Percentiles rank a stretch among this genome's conserved stretches.
These are phyloP conservation scores for Cubamyces sp. DNA, from an alignment of 768 basidiomycete species.

Conservation along the genomic window DNA sequence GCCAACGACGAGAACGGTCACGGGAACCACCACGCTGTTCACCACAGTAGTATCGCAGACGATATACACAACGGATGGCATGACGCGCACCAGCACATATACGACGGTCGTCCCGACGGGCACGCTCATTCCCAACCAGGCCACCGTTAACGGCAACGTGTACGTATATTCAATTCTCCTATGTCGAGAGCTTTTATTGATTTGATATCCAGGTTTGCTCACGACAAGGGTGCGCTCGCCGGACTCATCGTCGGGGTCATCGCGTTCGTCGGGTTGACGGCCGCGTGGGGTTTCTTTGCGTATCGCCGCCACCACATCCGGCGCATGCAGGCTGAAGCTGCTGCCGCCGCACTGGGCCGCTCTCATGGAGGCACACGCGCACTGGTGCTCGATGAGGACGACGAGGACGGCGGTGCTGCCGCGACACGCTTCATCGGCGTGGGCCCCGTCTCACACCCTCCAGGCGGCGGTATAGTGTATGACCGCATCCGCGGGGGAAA, in stretches of 20 bases:
- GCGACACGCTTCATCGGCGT: conserved; percentile 18
- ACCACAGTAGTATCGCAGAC: conserved; percentile 24
- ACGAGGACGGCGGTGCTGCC: conserved; percentile 9
- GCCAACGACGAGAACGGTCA: conserved; percentile 1
- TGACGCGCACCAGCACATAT: conserved; percentile 16
- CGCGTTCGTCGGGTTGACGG: conserved; percentile 27
- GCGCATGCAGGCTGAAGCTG: conserved; percentile 24
- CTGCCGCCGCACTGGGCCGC: conserved; percentile 22
- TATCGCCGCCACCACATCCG: conserved; percentile 28
- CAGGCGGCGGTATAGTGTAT: conserved; percentile 3
- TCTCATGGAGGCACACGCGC: conserved; percentile 10
- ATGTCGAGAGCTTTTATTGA: not conserved
- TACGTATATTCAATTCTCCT: conserved; percentile 9
- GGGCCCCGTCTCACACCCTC: conserved; percentile 8
- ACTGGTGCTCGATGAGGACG: conserved; percentile 24
- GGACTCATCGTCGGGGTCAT: conserved; percentile 30
- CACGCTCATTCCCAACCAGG: conserved; percentile 28
- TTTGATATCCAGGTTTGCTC: conserved; percentile 23
- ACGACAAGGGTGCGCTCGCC: conserved; percentile 31
- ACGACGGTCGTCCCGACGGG: conserved; percentile 29
- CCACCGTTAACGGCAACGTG: conserved; percentile 15
- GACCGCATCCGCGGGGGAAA: conserved; percentile 24
- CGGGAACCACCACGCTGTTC: conserved; percentile 7
- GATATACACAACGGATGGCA: conserved; percentile 22
- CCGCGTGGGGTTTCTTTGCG: conserved; percentile 26